A percentile compares a stretch with the other conserved stretches of the same genome.
Evolutionary conservation across 2,329 filamentous ascomycete genomes (phyloP).

Genomic region (Peltaster fructicola): DNA sequence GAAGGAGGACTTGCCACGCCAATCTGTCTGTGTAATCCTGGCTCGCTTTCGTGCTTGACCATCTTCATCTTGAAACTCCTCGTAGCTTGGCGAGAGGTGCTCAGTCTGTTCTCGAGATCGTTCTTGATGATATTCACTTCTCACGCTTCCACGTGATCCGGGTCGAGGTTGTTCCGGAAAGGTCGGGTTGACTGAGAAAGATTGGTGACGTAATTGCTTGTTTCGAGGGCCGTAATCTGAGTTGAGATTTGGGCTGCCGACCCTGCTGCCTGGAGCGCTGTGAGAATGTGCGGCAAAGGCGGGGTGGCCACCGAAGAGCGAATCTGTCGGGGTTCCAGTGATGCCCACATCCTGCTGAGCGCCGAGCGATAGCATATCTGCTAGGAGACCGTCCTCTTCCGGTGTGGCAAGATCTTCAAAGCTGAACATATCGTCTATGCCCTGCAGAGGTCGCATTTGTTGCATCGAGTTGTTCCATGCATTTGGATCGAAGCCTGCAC

Average conservation of each 20-base stretch:
- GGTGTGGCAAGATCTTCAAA: slow-evolving; percentile 8
- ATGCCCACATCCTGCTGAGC: too few species aligned
- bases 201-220: slow-evolving; percentile 17
- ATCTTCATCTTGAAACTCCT: slow-evolving; percentile 26
- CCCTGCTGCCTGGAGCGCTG: slow-evolving; percentile 23
- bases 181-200: slow-evolving; percentile 13
- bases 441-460: too few species aligned
- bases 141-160: slow-evolving; percentile 16
- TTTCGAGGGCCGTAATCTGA: slow-evolving; percentile 19
- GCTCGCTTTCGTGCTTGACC: slow-evolving; percentile 57
- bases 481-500: slow-evolving; percentile 46
- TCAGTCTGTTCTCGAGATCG: slow-evolving; percentile 8
- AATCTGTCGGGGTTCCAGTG: slow-evolving; percentile 16
- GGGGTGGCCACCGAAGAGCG: slow-evolving; percentile 15
- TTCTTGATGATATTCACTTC: slow-evolving; percentile 17
- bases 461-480: too few species aligned
- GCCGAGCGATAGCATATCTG: too few species aligned
- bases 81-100: slow-evolving; percentile 8
- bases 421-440: slow-evolving; percentile 18
- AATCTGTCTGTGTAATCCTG: slow-evolving; percentile 56
- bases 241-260: slow-evolving; percentile 28
- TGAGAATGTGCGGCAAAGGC: slow-evolving; percentile 16
- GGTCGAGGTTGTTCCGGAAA: slow-evolving; percentile 16
- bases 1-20: slow-evolving; percentile 54
- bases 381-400: slow-evolving; percentile 8